Evolutionary conservation across 2,329 filamentous ascomycete genomes (phyloP), one percentile per base, ranked within the genome.

Genomic region (Tolypocladium cylindrosporum): DNA sequence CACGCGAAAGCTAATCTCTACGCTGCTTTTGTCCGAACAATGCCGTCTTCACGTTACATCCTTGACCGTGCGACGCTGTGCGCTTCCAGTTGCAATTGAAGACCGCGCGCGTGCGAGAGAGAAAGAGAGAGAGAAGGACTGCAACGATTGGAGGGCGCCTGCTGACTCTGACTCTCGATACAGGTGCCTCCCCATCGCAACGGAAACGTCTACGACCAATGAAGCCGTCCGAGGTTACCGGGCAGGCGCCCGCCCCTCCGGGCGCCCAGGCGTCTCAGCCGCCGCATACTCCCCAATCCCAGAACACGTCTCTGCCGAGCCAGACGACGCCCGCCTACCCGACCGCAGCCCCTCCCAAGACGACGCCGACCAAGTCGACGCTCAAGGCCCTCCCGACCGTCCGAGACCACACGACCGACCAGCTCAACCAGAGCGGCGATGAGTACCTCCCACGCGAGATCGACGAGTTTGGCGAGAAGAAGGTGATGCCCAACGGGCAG

Each of bases 341-440:
- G 64, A 67, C 73, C 67, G 61, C 74, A 71, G 73, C 84, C 71
- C 90, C 91, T 19, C 85, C 89, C 27, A 94, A 93, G 73, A 82
- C 87, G 3, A 91, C 91, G 4, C 89, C 90, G 6, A 87, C 87
- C 40, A 95, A 95, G 75, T 80, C 85, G 11, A 90, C 93, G 10
- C 80, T 97, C 65, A 99, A 99, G 75, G 94, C 94, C 1, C 79
- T 99, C 50, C 94, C 94, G 3, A 97, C 94, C 4, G 94, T 97
- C 16, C 82, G 94, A 73, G 94, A 99, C 69, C 94, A 99, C 72
- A 99, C 94, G 3, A 97, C 93, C 19, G 93, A 97, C 71, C 93
- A 97, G 72, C 83, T 99, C 37, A 91, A 90, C 56, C 80, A 88
- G 36, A 89, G 91, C 67, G 89, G 90, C 61, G 94, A 97, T 71